These are phyloP conservation scores for Mycena vitilis DNA, from an alignment of 768 basidiomycete genomes.

Conservation along the genomic window DNA sequence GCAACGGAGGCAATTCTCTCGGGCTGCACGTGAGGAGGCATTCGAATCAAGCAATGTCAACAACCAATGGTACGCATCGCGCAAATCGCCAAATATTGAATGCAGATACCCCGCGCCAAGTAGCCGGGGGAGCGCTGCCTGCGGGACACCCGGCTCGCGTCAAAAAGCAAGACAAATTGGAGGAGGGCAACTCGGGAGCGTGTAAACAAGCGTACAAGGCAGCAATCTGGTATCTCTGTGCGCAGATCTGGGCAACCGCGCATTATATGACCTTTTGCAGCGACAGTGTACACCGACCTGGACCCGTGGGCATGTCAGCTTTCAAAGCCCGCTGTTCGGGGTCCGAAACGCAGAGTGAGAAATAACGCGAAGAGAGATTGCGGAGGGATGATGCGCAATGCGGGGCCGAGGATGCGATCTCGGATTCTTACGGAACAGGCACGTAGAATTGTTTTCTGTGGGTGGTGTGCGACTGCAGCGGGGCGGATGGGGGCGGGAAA, in stretches of 20 bases:
- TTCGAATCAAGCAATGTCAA: too few species aligned
- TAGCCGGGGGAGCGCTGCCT: too few species aligned
- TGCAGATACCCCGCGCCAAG: too few species aligned
- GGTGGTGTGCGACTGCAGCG: constrained; percentile 17
- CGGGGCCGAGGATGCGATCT: not conserved
- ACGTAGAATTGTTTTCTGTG: too few species aligned
- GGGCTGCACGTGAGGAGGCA: not conserved
- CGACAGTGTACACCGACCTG: not conserved
- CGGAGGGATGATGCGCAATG: constrained; percentile 5
- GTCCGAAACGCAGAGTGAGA: not conserved
- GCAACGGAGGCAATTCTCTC: not conserved
- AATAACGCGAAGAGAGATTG: not conserved
- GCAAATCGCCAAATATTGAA: not conserved
- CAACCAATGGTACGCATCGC: not conserved
- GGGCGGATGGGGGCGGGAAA: constrained; percentile 23
- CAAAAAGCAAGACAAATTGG: not conserved
- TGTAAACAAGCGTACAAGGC: constrained; percentile 12
- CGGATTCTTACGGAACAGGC: constrained; percentile 6
- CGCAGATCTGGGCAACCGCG: constrained; percentile 24
- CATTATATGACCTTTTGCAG: constrained; percentile 29
- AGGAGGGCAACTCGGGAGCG: constrained; percentile 13
- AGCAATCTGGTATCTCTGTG: constrained; percentile 16
- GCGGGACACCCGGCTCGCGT: not conserved
- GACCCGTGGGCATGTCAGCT: constrained; percentile 26
- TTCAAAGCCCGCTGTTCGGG: constrained; percentile 27